Evolutionary conservation across 805 yeast species (phyloP), one percentile per base, ranked within the genome.

Genomic region (Wickerhamiella brachini): DNA sequence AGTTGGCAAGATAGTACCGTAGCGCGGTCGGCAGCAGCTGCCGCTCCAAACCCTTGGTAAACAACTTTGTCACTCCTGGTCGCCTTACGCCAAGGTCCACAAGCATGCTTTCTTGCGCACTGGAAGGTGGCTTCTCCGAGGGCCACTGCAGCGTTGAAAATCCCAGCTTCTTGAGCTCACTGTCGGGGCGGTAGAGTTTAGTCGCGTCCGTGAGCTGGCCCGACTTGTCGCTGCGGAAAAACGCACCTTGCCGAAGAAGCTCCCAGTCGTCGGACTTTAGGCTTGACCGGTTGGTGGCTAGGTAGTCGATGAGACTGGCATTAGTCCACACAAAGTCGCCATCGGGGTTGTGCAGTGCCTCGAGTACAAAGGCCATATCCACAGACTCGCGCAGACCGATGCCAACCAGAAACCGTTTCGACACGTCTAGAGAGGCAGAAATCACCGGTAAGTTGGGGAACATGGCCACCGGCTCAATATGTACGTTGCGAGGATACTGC

Each of bases 391-490:
- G 62, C 13, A 69, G 57, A 1, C 70, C 70, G 1, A 69, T 48
- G 12, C 50, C 56, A 5, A 54, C 48, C 26, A 69, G 55, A 53
- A 68, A 54, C 21, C 53, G 38, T 3, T 50, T 55, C 2, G 62
- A 53, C 21, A 57, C 55, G 12, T 45, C 49, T 15, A 62, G 42
- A 18, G 45, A 42, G 3, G 48, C 53, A 2, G 48, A 48, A 9
- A 63, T 60, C 3, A 69, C 66, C 1, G 73, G 71, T 21, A 69
- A 52, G 46, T 64, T 56, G 0, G 71, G 71, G 53, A 69, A 69
- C 38, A 69, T 56, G 8, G 61, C 59, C 13, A 68, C 64, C 17
- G 54, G 55, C 26, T 51, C 53, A 9, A 69, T 41, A 48, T 69
- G 69, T 2, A 69, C 48, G 37, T 68, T 68, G 1, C 47, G 13